phyloP scores from a whole-genome alignment of 2,329 filamentous ascomycete species.

The Mycosphaerella sp. region DNA sequence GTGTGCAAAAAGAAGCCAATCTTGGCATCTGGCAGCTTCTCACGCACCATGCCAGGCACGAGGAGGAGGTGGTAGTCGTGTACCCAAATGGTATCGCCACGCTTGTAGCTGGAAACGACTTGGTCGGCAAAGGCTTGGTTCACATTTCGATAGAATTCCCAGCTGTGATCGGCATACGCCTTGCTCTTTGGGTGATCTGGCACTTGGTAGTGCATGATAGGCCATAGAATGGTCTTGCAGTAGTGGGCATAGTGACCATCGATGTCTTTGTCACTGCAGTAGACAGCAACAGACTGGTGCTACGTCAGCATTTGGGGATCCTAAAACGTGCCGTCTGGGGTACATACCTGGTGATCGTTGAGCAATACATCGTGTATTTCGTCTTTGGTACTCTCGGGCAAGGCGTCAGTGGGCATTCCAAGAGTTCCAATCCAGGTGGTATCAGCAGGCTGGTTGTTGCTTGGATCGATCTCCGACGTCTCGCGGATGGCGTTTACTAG shows the following conservation, averaged over 20 bases:
- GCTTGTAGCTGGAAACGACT: slow-evolving; percentile 87
- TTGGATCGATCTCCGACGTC: slow-evolving; percentile 42
- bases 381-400: slow-evolving; percentile 67
- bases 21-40: slow-evolving; percentile 84
- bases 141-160: slow-evolving; percentile 72
- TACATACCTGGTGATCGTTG: slow-evolving; percentile 48
- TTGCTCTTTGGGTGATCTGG: slow-evolving; percentile 98
- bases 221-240: slow-evolving; percentile 97
- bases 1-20: slow-evolving; percentile 96
- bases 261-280: slow-evolving; percentile 83
- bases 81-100: slow-evolving; percentile 86
- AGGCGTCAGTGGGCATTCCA: slow-evolving; percentile 86
- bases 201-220: slow-evolving; percentile 96
- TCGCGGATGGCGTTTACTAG: slow-evolving; percentile 82
- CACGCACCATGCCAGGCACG: slow-evolving; percentile 80
- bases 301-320: background rate
- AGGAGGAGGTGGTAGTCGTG: slow-evolving; percentile 93
- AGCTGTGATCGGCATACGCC: slow-evolving; percentile 93
- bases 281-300: slow-evolving; percentile 75
- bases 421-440: slow-evolving; percentile 88
- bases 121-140: slow-evolving; percentile 91
- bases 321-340: background rate
- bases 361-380: slow-evolving; percentile 78
- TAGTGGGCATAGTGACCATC: slow-evolving; percentile 93
- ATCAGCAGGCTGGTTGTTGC: slow-evolving; percentile 61